Evolutionary conservation across 306 rosid genomes (phyloP).

Genomic region (Fagus sylvatica): DNA sequence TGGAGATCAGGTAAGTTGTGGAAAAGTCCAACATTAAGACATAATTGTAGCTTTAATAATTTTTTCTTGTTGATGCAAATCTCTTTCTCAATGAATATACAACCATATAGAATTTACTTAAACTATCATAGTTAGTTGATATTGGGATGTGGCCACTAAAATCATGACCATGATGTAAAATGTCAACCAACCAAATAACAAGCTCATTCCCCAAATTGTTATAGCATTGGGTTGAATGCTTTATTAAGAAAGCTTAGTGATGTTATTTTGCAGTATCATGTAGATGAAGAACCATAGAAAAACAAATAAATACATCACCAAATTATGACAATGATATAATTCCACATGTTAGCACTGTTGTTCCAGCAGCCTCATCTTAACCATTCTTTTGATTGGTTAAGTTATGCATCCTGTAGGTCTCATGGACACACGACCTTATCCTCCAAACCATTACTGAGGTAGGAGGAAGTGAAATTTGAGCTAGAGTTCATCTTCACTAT

Average conservation of each 20-base stretch:
- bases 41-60: neutral
- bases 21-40: neutral
- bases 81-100: neutral
- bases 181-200: neutral
- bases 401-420: too few species aligned
- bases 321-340: too few species aligned
- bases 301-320: neutral
- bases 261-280: neutral
- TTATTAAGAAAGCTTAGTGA: neutral
- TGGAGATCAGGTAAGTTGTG: neutral
- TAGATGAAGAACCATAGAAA: neutral
- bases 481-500: too few species aligned
- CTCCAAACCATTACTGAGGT: too few species aligned
- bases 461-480: too few species aligned
- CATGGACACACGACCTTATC: too few species aligned
- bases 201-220: neutral
- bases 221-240: neutral
- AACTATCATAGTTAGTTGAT: neutral
- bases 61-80: neutral
- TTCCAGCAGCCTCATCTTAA: too few species aligned
- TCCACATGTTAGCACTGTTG: too few species aligned
- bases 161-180: neutral
- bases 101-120: neutral
- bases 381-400: too few species aligned
- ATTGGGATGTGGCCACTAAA: neutral